A percentile compares a stretch with the other conserved stretches of the same genome.
These are phyloP conservation scores for Penicillium hordei DNA, from an alignment of 2,329 filamentous ascomycete genomes.

Conservation along the genomic window DNA sequence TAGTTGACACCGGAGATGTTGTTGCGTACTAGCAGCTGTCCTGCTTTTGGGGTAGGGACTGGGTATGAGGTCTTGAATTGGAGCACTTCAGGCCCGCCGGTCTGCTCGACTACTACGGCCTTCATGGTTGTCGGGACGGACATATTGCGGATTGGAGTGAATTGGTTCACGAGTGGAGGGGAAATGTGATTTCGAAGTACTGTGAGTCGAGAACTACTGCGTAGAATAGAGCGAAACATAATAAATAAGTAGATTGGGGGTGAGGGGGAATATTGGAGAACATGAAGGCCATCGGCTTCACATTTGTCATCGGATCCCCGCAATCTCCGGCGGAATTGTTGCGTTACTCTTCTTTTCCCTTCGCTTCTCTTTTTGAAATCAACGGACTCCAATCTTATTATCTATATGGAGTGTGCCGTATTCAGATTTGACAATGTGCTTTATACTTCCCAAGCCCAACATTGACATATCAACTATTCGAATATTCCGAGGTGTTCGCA, in stretches of 20 bases:
- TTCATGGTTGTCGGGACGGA: slow-evolving; percentile 67
- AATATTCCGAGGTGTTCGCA: background rate
- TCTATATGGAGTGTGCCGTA: too few relatives aligned
- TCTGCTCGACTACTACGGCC: slow-evolving; percentile 70
- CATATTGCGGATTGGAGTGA: slow-evolving; percentile 40
- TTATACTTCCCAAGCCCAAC: too few relatives aligned
- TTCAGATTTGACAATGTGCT: background rate
- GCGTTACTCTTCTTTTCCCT: background rate
- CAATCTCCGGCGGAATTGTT: slow-evolving; percentile 5
- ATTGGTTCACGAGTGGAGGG: slow-evolving; percentile 2
- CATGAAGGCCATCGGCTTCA: background rate
- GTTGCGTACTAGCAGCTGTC: slow-evolving; percentile 78
- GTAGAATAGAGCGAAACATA: slow-evolving; percentile 18
- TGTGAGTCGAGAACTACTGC: slow-evolving; percentile 16
- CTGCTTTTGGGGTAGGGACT: slow-evolving; percentile 66
- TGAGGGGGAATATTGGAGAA: background rate
- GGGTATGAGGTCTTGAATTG: slow-evolving; percentile 69
- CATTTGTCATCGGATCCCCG: slow-evolving; percentile 13
- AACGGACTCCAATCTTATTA: background rate
- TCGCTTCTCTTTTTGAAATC: background rate
- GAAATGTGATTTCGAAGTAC: slow-evolving; percentile 17
- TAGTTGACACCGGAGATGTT: slow-evolving; percentile 79
- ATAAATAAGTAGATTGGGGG: background rate
- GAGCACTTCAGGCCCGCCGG: slow-evolving; percentile 69
- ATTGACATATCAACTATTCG: background rate